Evolutionary conservation across 2,329 filamentous ascomycete genomes (phyloP).

Genomic region (Talaromyces sp.): DNA sequence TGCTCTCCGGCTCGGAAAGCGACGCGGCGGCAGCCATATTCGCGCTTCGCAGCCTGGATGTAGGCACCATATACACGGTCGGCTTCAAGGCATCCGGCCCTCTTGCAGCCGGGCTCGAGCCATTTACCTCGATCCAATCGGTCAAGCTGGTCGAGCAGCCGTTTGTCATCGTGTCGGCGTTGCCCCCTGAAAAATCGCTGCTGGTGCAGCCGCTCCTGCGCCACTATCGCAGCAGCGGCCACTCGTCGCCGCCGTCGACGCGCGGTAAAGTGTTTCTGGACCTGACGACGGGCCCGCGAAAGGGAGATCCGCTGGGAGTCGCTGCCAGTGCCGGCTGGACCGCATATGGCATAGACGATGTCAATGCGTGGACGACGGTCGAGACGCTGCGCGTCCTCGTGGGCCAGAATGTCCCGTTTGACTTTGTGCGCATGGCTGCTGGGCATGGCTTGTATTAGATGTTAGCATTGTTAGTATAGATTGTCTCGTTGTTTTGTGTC

Average conservation of each 20-base stretch:
- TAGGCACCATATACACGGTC: constrained; percentile 77
- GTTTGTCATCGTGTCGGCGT: constrained; percentile 74
- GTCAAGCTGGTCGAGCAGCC: constrained; percentile 74
- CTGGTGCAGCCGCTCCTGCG: constrained; percentile 73
- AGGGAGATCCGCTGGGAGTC: constrained; percentile 62
- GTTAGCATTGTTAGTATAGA: background rate
- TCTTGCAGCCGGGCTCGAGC: constrained; percentile 60
- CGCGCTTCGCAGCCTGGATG: constrained; percentile 67
- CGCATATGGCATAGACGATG: constrained; percentile 72
- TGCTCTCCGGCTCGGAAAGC: constrained; percentile 66
- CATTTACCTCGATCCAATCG: constrained; percentile 66
- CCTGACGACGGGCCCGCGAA: constrained; percentile 63
- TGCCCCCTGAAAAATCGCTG: constrained; percentile 71
- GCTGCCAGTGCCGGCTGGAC: constrained; percentile 72
- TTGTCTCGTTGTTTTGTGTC: background rate
- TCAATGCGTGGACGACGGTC: constrained; percentile 77
- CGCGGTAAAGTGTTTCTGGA: constrained; percentile 71
- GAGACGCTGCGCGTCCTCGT: constrained; percentile 73
- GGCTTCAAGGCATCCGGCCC: constrained; percentile 62
- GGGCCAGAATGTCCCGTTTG: constrained; percentile 81
- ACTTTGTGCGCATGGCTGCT: constrained; percentile 72
- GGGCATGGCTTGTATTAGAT: constrained; percentile 48
- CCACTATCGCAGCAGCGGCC: constrained; percentile 54
- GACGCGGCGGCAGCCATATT: constrained; percentile 76
- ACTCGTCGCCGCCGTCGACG: constrained; percentile 28